phyloP scores from a whole-genome alignment of 192 early-diverging fungal genomes.

The Glomus cerebriforme region DNA sequence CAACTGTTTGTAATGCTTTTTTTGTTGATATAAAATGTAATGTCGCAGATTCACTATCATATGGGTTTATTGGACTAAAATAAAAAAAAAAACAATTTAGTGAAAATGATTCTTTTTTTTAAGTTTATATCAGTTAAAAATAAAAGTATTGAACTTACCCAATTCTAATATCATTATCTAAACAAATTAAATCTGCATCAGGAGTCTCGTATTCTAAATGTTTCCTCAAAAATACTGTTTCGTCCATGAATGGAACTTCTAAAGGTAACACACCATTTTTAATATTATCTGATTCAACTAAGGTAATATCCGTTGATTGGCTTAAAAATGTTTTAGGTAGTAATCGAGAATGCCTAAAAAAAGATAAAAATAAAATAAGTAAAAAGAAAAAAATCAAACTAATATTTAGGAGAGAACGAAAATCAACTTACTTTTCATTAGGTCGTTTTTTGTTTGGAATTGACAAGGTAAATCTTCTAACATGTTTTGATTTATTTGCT shows the following conservation, averaged over 20 bases:
- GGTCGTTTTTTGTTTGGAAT: constrained; percentile 57
- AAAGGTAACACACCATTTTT: background rate
- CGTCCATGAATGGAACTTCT: background rate
- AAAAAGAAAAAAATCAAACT: background rate
- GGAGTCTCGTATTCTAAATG: constrained; percentile 59
- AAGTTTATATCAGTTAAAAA: no score
- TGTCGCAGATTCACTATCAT: constrained; percentile 53
- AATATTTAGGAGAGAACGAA: background rate
- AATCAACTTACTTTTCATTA: constrained; percentile 31
- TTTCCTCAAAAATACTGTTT: constrained; percentile 48
- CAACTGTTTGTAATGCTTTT: constrained; percentile 58
- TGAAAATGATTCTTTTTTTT: background rate
- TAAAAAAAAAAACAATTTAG: background rate
- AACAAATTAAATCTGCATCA: constrained; percentile 58
- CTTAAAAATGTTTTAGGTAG: background rate
- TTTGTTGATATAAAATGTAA: constrained; percentile 60
- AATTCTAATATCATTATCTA: constrained; percentile 59
- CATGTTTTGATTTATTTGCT: constrained; percentile 57
- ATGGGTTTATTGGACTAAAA: constrained; percentile 51
- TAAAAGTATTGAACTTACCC: constrained; percentile 37
- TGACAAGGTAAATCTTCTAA: constrained; percentile 52
- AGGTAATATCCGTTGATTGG: background rate
- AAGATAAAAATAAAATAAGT: constrained; percentile 21
- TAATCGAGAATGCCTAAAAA: background rate
- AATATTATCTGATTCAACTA: background rate